Conservation (phyloP, 345 rosid genomes). For the Gossypium raimondii region DNA sequence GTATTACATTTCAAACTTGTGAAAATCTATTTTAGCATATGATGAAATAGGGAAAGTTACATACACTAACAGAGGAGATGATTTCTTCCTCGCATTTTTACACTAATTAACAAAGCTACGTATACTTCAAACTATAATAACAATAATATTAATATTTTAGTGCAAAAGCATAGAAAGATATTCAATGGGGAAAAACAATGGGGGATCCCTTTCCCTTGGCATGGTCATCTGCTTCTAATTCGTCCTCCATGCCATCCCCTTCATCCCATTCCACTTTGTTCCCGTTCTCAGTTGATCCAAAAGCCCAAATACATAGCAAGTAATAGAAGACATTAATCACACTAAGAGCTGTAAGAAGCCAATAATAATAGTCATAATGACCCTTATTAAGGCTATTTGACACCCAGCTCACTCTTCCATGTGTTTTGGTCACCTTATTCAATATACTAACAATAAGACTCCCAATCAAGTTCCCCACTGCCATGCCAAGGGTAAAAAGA, state of each 20-base stretch:
- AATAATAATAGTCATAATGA: conserved; percentile 51
- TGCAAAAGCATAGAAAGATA: neutral
- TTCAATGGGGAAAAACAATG: neutral
- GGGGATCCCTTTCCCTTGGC: neutral
- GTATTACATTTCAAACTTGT: no score
- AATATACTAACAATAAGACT: conserved; percentile 31
- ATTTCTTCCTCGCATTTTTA: neutral
- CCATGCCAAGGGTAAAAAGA: conserved; percentile 30
- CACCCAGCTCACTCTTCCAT: conserved; percentile 41
- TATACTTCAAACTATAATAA: neutral
- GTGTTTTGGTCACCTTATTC: conserved; percentile 12
- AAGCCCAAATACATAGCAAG: conserved; percentile 34
- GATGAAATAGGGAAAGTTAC: neutral
- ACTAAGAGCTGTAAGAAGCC: conserved; percentile 37
- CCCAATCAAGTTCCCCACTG: conserved; percentile 35
- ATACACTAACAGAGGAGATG: neutral
- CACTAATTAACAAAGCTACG: neutral
- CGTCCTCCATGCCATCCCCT: neutral
- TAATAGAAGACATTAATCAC: conserved; percentile 39
- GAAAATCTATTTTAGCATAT: no score
- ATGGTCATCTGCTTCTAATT: neutral
- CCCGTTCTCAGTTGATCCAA: conserved; percentile 32
- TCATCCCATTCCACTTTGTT: conserved; percentile 32
- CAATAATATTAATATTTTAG: neutral
- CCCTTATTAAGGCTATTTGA: conserved; percentile 37